A percentile compares a stretch with the other conserved stretches of the same genome.
These are phyloP conservation scores for Tricholoma sp. DNA, from an alignment of 768 basidiomycete genomes.

Conservation along the genomic window DNA sequence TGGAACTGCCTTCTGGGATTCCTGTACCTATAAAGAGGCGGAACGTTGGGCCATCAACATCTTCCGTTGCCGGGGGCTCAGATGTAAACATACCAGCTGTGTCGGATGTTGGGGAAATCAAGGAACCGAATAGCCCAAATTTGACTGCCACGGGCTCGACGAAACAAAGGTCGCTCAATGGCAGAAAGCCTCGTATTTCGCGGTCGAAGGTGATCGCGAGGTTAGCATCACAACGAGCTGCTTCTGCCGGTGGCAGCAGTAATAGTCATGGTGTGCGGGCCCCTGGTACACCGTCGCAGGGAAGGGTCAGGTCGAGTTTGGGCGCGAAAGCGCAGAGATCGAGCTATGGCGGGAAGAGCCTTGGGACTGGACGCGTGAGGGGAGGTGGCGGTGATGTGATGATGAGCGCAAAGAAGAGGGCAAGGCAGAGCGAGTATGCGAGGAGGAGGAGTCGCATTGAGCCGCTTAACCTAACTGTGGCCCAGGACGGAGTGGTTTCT, in stretches of 20 bases:
- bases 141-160: constrained; percentile 3
- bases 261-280: not conserved
- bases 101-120: not conserved
- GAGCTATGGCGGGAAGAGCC: constrained; percentile 29
- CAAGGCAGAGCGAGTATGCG: constrained; percentile 72
- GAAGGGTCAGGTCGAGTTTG: constrained; percentile 47
- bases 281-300: constrained; percentile 17
- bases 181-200: constrained; percentile 73
- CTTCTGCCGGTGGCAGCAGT: constrained; percentile 15
- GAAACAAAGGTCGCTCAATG: constrained; percentile 29
- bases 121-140: not conserved
- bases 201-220: constrained; percentile 76
- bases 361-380: constrained; percentile 24
- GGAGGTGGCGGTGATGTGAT: constrained; percentile 34
- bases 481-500: not conserved
- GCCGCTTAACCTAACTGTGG: constrained; percentile 4
- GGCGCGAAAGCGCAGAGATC: constrained; percentile 37
- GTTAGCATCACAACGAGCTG: constrained; percentile 67
- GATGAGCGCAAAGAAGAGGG: constrained; percentile 68
- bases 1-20: constrained; percentile 33
- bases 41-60: constrained; percentile 10
- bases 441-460: constrained; percentile 45
- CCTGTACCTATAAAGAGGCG: constrained; percentile 28
- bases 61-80: not conserved
- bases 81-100: not conserved